Percentiles rank a stretch among this genome's conserved stretches.
Evolutionary conservation across 2,329 filamentous ascomycete genomes (phyloP).

Genomic region (Monosporascus cannonballus): DNA sequence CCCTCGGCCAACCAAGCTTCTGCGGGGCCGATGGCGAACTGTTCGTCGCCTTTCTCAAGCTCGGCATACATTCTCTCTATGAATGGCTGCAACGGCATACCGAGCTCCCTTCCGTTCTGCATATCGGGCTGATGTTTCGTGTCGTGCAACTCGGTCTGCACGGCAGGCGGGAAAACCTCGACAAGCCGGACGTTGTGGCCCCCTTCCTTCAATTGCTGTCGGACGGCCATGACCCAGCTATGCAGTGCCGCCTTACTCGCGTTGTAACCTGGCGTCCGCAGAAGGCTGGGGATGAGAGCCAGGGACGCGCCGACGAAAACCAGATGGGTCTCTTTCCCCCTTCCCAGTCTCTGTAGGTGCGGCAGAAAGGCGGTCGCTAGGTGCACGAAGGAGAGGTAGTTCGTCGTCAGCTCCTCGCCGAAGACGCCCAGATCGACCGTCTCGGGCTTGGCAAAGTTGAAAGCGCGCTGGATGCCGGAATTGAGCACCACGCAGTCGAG

Average conservation of each 20-base stretch:
- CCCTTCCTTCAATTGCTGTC: slow-evolving; percentile 35
- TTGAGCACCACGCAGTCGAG: slow-evolving; percentile 47
- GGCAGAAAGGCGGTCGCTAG: slow-evolving; percentile 40
- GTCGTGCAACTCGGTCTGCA: slow-evolving; percentile 40
- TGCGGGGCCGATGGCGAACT: slow-evolving; percentile 30
- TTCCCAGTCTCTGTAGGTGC: slow-evolving; percentile 25
- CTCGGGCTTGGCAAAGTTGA: slow-evolving; percentile 37
- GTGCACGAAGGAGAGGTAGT: slow-evolving; percentile 38
- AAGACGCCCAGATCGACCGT: slow-evolving; percentile 32
- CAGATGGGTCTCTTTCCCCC: slow-evolving; percentile 10
- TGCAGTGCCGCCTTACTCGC: slow-evolving; percentile 44
- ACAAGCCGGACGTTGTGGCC: slow-evolving; percentile 26
- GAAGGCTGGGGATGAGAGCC: slow-evolving; percentile 33
- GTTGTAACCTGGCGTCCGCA: slow-evolving; percentile 38
- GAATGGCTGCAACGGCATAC: slow-evolving; percentile 42
- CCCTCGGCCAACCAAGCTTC: slow-evolving; percentile 16
- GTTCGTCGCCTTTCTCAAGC: slow-evolving; percentile 30
- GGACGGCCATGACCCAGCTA: slow-evolving; percentile 35
- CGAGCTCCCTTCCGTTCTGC: slow-evolving; percentile 34
- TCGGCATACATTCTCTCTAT: slow-evolving; percentile 32
- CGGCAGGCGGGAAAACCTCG: slow-evolving; percentile 36
- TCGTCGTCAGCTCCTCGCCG: slow-evolving; percentile 35
- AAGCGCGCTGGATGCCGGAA: slow-evolving; percentile 39
- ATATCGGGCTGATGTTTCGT: slow-evolving; percentile 31
- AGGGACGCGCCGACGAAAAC: slow-evolving; percentile 25